These are phyloP conservation scores for Hypoxylon rubiginosum DNA, from an alignment of 2,329 filamentous ascomycete species.

Conservation along the genomic window DNA sequence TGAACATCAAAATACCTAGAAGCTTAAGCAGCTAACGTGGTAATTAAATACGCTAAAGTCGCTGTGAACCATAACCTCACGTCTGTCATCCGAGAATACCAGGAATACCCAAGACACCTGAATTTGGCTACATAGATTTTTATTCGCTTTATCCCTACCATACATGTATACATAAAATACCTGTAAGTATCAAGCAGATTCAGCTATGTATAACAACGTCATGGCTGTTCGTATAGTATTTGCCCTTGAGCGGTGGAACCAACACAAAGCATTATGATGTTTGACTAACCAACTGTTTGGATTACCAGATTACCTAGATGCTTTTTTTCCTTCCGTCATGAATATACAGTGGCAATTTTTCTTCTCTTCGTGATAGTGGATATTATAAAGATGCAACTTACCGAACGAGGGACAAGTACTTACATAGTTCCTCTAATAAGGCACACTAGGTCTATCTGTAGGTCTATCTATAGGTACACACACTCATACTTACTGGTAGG, in stretches of 20 bases:
- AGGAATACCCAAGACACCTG: no score
- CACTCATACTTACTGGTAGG: no score
- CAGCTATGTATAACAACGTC: not conserved
- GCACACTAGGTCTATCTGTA: slow-evolving; percentile 1
- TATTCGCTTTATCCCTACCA: not conserved
- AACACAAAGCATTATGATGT: not conserved
- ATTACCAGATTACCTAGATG: not conserved
- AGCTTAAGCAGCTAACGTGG: not conserved
- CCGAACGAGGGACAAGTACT: slow-evolving; percentile 22
- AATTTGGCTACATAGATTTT: no score
- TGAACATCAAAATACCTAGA: not conserved
- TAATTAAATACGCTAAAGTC: not conserved
- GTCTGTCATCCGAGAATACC: not conserved
- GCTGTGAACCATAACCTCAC: slow-evolving; percentile 1
- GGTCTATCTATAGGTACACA: no score
- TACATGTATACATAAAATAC: no score
- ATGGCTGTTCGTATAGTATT: not conserved
- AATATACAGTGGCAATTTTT: not conserved
- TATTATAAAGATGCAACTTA: slow-evolving; percentile 26
- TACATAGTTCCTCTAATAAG: slow-evolving; percentile 5
- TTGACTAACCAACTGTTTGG: not conserved
- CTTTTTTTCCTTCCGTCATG: not conserved
- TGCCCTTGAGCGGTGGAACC: not conserved
- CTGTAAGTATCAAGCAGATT: not conserved
- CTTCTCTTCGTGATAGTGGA: not conserved